A percentile compares a stretch with the other conserved stretches of the same genome.
Evolutionary conservation across 2,329 filamentous ascomycete species (phyloP).

Genomic region (Beauveria caledonica): DNA sequence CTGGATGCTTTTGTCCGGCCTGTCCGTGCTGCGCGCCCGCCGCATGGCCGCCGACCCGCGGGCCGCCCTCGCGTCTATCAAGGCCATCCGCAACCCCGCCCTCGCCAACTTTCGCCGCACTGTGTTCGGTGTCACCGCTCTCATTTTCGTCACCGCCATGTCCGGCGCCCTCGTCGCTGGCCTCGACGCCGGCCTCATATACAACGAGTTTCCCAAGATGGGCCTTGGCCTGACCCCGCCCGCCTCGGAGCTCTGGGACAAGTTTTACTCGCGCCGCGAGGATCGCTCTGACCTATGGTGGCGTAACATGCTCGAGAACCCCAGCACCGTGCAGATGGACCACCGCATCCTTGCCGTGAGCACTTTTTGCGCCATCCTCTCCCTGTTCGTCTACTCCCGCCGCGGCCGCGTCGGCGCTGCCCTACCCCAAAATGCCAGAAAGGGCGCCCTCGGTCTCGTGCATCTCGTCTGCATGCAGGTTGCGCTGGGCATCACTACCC

Average conservation of each 20-base stretch:
- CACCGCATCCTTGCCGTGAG: conserved; percentile 87
- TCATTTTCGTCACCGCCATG: conserved; percentile 86
- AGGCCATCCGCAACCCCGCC: conserved; percentile 56
- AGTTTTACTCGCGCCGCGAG: conserved; percentile 72
- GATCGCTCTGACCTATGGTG: conserved; percentile 84
- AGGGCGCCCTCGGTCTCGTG: conserved; percentile 69
- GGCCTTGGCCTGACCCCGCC: conserved; percentile 76
- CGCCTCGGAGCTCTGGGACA: conserved; percentile 71
- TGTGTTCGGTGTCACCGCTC: conserved; percentile 58
- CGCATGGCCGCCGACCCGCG: conserved; percentile 61
- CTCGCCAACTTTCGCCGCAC: conserved; percentile 66
- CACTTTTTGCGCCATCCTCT: conserved; percentile 73
- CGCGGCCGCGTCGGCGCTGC: conserved; percentile 48
- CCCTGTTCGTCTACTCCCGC: conserved; percentile 73
- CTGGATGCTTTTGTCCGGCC: conserved; percentile 86
- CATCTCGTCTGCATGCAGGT: conserved; percentile 79
- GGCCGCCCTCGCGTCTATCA: conserved; percentile 50
- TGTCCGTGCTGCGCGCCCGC: conserved; percentile 73
- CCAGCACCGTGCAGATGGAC: conserved; percentile 88
- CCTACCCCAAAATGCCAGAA: conserved; percentile 56
- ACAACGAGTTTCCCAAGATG: conserved; percentile 98
- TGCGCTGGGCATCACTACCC: conserved; percentile 75
- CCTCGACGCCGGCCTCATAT: conserved; percentile 92
- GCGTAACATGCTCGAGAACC: conserved; percentile 97
- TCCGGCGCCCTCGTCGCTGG: conserved; percentile 91